Conservation (phyloP, 148 eudicot species). For the Hydrangea macrophylla region DNA sequence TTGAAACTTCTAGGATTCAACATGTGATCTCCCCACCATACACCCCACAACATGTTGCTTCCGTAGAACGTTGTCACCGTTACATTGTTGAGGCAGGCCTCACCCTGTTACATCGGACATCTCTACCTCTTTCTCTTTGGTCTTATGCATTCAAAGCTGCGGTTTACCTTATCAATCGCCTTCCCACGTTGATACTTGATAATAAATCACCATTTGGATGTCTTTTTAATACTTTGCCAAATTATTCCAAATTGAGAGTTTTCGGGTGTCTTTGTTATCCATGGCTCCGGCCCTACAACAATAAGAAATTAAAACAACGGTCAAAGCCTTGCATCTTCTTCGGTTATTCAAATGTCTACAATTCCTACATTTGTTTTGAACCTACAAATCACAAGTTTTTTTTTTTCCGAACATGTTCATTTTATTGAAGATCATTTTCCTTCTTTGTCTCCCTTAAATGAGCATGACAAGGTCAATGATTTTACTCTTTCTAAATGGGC, state of each 20-base stretch:
- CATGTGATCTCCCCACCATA: background rate
- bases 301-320: too few species aligned
- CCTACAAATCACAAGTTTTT: background rate
- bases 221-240: conserved; percentile 1
- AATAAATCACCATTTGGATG: conserved; percentile 14
- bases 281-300: too few species aligned
- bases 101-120: conserved; percentile 8
- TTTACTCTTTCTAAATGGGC: background rate
- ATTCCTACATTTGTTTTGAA: background rate
- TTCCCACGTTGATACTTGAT: background rate
- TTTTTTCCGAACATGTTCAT: background rate
- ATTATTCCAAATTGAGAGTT: too few species aligned
- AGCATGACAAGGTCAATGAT: conserved; percentile 3
- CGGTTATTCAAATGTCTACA: background rate
- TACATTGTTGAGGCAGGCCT: background rate
- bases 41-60: background rate
- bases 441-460: background rate
- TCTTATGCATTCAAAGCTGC: conserved; percentile 6
- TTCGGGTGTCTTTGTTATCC: too few species aligned
- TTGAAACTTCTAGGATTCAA: background rate
- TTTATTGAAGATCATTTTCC: too few species aligned
- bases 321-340: too few species aligned
- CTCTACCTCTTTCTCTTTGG: conserved; percentile 8
- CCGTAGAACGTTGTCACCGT: conserved; percentile 3
- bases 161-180: conserved; percentile 10